Base-by-base conservation (phyloP, 202 grass and related monocot genomes). In the Alloteropsis angusta region DNA sequence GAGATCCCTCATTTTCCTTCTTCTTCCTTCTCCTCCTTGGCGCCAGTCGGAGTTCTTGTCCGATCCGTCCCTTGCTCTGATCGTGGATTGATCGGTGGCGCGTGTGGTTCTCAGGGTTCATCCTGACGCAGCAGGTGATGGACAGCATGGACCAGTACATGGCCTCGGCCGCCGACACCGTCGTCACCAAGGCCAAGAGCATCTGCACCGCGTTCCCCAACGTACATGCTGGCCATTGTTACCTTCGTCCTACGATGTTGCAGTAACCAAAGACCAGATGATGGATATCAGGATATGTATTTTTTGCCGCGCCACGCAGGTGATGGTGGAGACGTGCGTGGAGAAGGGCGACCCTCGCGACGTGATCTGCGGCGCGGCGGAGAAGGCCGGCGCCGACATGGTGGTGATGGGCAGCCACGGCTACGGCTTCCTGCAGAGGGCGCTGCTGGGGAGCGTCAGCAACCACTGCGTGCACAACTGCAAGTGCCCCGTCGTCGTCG, bases 401-500 rank as follows among this genome's bases (percentile, higher is more conserved):
- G 23, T 87, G n/a, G 85, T 87, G n/a, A 87, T 87, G 73, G 85
- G 69, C 34, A 88, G 81, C 70, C 81, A 88, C 64, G 86, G 81
- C 18, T 88, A 88, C n/a, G 81, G 81, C 38, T 30, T 80, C 54
- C 84, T 88, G 34, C 71, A 88, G 60, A 84, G 81, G 86, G 42
- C 81, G 16, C 80, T 88, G 9, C 41, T 84, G 28, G 86, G 86
- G 22, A 88, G 81, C 38, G 86, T 88, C 30, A 88, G 86, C 81
- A 84, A 84, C 62, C 77, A 84, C 63, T 88, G 86, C 75, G 86
- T 82, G 1, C 86, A 88, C 21, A 70, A 84, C 41, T 83, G 71
- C 59, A 88, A 84, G 18, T 88, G 81, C 71, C 86, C 86, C 8
- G 81, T 88, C 2, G 55, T 88, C 30, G 71, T 88, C 9, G 86